phyloP scores from a whole-genome alignment of 2,329 filamentous ascomycete genomes.

The Penicillium brasilianum region DNA sequence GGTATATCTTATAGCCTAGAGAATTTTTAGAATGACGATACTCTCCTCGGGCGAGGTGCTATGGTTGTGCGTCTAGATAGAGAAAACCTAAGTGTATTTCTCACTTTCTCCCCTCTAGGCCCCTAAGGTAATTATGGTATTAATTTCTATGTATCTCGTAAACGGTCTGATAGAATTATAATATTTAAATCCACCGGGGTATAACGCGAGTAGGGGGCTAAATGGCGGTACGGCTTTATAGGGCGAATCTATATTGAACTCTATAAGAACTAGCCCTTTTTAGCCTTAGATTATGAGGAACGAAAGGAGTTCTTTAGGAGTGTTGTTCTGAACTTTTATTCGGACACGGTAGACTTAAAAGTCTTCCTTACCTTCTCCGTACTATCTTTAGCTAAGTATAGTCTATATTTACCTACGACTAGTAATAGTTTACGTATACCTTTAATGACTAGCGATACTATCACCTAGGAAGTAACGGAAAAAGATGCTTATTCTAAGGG shows the following conservation, averaged over 20 bases:
- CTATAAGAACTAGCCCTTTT: neutral
- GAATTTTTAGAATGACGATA: neutral
- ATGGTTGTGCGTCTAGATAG: neutral
- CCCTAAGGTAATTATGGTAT: neutral
- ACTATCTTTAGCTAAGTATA: neutral
- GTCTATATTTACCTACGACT: neutral
- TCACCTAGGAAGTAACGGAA: neutral
- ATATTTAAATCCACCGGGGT: neutral
- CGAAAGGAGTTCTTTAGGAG: neutral
- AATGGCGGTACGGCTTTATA: neutral
- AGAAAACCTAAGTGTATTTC: conserved; percentile 7
- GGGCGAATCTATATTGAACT: conserved; percentile 1
- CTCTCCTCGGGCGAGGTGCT: conserved; percentile 4
- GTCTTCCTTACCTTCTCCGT: neutral
- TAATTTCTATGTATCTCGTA: neutral
- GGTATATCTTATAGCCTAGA: neutral
- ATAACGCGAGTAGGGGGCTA: neutral
- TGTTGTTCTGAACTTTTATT: conserved; percentile 1
- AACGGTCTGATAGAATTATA: neutral
- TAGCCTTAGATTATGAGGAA: conserved; percentile 1
- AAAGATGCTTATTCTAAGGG: neutral
- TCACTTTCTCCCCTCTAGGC: conserved; percentile 5
- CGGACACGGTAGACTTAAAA: neutral
- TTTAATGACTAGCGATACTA: neutral
- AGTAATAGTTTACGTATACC: neutral